Evolutionary conservation across 2,329 filamentous ascomycete species (phyloP), one percentile per base, ranked within the genome.

Genomic region (Phaeosphaeria sp.): DNA sequence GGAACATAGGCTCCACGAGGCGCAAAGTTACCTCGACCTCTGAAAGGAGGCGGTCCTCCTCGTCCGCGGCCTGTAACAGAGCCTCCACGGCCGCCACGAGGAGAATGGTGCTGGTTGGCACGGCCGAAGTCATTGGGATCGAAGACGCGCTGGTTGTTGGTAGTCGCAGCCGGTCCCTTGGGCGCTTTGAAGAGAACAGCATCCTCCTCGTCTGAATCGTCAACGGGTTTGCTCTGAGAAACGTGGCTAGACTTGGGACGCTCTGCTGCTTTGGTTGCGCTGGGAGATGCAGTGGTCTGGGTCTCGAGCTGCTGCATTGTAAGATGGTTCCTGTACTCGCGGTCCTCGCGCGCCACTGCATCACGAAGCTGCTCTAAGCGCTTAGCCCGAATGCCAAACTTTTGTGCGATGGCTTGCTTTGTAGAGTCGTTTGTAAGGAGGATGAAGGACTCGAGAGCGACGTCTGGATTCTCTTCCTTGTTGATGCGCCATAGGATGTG

Each of bases 401-500:
- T 79, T 53, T 80, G 79, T 17, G 81, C 81, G 55, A 80, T 78
- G 13, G 71, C 67, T 49, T 80, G 78, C 66, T 83, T 83, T 23
- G 66, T 64, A 1, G 77, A 69, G 58, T 84, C 81, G 60, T 84
- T 83, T 52, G 81, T 83, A 44, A 84, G 74, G 60, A 84, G 80
- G 58, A 84, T 83, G 72, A 81, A 84, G 7, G 80, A 80, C 60
- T 81, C 81, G 5, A 83, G 74, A 9, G 81, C 79, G 39, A 79
- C 78, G 33, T 79, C 75, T 1, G 80, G 79, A 56, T 83, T 80
- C 10, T 72, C 69, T 56, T 83, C 81, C 54, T 82, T 80, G 66
- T 83, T 78, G 55, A 83, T 80, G 63, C 80, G 78, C 82, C 82
- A 84, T 7, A 84, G 67, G 23, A 83, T 80, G 62, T 83, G 81